A percentile compares a stretch with the other conserved stretches of the same genome.
Conservation (phyloP, 768 basidiomycete genomes). For the Russula griseocarnosa region DNA sequence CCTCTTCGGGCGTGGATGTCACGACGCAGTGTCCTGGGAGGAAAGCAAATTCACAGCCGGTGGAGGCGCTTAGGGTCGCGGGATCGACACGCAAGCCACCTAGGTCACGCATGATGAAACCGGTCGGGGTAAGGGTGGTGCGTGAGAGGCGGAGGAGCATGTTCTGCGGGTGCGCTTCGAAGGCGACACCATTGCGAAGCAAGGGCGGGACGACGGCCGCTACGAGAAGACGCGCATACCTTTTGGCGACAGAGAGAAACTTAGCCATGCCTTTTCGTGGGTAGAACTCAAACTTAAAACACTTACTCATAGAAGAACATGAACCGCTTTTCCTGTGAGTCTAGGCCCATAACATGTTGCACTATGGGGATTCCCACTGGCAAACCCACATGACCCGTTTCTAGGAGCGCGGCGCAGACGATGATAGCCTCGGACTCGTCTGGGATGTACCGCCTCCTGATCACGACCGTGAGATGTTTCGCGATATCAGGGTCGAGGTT, state of each 20-base stretch:
- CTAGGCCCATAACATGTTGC: slow-evolving; percentile 44
- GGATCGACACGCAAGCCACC: slow-evolving; percentile 56
- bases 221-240: slow-evolving; percentile 51
- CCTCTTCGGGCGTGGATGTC: slow-evolving; percentile 46
- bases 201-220: slow-evolving; percentile 50
- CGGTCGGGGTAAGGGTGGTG: slow-evolving; percentile 41
- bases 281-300: background rate
- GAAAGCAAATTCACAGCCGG: slow-evolving; percentile 49
- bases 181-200: slow-evolving; percentile 53
- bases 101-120: slow-evolving; percentile 55
- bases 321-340: slow-evolving; percentile 45
- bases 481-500: slow-evolving; percentile 43
- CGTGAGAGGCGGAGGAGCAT: slow-evolving; percentile 47
- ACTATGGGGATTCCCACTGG: slow-evolving; percentile 45
- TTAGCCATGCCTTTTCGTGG: background rate
- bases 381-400: slow-evolving; percentile 46
- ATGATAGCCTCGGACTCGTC: slow-evolving; percentile 43
- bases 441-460: slow-evolving; percentile 44
- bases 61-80: slow-evolving; percentile 45
- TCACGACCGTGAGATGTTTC: slow-evolving; percentile 52
- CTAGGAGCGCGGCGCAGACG: slow-evolving; percentile 50
- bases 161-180: slow-evolving; percentile 61
- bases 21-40: slow-evolving; percentile 52
- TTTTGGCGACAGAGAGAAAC: slow-evolving; percentile 26
- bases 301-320: slow-evolving; percentile 47